phyloP scores from a whole-genome alignment of 352 stramenopile genomes.

The Aphanomyces invadans region DNA sequence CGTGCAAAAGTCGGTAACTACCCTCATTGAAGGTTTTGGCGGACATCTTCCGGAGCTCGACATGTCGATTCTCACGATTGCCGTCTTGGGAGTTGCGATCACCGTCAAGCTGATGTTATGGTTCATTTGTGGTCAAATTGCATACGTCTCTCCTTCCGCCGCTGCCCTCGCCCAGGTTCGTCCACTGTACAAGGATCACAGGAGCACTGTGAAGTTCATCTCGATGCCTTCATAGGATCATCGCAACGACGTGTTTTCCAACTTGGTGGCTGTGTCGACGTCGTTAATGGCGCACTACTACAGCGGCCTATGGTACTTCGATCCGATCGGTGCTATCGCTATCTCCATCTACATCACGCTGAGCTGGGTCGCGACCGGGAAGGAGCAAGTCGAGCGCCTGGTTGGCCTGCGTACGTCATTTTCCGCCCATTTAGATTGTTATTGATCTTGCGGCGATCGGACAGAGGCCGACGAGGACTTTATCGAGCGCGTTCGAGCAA shows the following conservation, averaged over 20 bases:
- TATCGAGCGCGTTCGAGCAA: constrained; percentile 85
- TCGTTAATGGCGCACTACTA: constrained; percentile 55
- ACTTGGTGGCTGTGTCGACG: constrained; percentile 85
- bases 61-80: constrained; percentile 57
- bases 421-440: not conserved
- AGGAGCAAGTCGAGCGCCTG: constrained; percentile 91
- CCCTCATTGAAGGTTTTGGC: constrained; percentile 60
- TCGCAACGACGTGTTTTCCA: constrained; percentile 95
- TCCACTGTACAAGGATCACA: not conserved
- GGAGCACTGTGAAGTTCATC: not conserved
- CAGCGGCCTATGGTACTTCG: constrained; percentile 87
- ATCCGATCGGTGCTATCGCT: constrained; percentile 90
- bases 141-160: constrained; percentile 51
- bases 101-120: constrained; percentile 76
- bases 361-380: constrained; percentile 92
- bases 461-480: constrained; percentile 87
- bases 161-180: constrained; percentile 63
- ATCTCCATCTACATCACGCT: constrained; percentile 96
- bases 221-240: constrained; percentile 79
- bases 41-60: constrained; percentile 57
- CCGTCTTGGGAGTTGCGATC: constrained; percentile 63
- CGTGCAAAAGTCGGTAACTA: constrained; percentile 86
- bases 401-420: constrained; percentile 74
- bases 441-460: not conserved
- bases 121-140: constrained; percentile 68